These are phyloP conservation scores for Candida fluviatilis DNA, from an alignment of 805 yeast species.

Conservation along the genomic window DNA sequence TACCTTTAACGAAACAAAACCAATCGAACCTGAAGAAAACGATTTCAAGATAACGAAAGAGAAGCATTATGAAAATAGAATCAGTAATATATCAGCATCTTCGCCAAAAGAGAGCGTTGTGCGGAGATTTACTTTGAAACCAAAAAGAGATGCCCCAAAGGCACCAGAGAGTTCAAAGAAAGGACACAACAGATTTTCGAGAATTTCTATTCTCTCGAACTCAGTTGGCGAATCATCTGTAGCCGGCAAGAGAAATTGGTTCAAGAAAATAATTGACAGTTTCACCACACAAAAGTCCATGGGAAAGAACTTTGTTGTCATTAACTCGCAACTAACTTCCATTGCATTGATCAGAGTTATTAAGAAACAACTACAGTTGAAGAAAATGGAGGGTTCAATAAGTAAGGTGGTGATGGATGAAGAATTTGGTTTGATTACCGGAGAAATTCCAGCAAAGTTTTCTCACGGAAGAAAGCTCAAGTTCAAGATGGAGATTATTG, in stretches of 20 bases:
- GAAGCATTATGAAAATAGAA: not conserved
- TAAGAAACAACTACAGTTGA: conserved; percentile 40
- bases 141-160: conserved; percentile 37
- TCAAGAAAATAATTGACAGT: conserved; percentile 31
- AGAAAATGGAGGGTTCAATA: conserved; percentile 48
- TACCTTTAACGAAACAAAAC: not conserved
- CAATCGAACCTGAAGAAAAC: not conserved
- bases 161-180: conserved; percentile 19
- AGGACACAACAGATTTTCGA: conserved; percentile 30
- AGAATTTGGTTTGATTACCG: conserved; percentile 40
- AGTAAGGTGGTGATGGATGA: conserved; percentile 39
- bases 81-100: not conserved
- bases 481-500: conserved; percentile 42
- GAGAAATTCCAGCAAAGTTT: conserved; percentile 44
- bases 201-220: conserved; percentile 23
- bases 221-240: conserved; percentile 2
- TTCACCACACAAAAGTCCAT: conserved; percentile 11
- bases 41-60: not conserved
- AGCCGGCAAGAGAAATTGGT: conserved; percentile 30
- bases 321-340: conserved; percentile 30
- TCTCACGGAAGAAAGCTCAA: conserved; percentile 44
- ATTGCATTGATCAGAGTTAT: conserved; percentile 29
- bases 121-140: conserved; percentile 29
- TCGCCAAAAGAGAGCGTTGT: conserved; percentile 12
- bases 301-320: conserved; percentile 23